Evolutionary conservation across 495 filamentous ascomycete genomes (phyloP).

Genomic region (Eremomyces bilateralis): DNA sequence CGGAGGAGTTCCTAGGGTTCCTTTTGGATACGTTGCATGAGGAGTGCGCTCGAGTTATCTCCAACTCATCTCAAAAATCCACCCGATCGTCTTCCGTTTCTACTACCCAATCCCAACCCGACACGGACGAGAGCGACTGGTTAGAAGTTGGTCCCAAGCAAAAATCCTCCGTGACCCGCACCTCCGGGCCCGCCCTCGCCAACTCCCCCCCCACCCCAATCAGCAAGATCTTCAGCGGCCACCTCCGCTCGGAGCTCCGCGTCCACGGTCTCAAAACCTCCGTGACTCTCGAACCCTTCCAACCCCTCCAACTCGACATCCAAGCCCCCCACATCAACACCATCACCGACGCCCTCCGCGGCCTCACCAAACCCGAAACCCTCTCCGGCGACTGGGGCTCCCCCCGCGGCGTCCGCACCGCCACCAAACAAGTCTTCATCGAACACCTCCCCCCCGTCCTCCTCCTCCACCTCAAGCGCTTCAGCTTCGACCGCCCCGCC

Average conservation of each 20-base stretch:
- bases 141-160: constrained; percentile 87
- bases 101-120: too few relatives aligned
- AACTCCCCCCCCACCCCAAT: constrained; percentile 81
- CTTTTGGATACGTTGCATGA: constrained; percentile 83
- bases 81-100: too few relatives aligned
- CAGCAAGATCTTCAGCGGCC: constrained; percentile 85
- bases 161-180: constrained; percentile 64
- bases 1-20: constrained; percentile 92
- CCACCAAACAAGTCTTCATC: constrained; percentile 87
- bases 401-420: constrained; percentile 51
- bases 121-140: constrained; percentile 47
- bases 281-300: constrained; percentile 80
- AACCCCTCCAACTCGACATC: constrained; percentile 89
- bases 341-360: constrained; percentile 77
- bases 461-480: constrained; percentile 88
- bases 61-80: too few relatives aligned
- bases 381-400: constrained; percentile 77
- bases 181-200: constrained; percentile 48
- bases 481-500: constrained; percentile 94
- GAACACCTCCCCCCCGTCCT: constrained; percentile 82
- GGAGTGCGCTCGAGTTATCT: constrained; percentile 66
- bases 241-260: constrained; percentile 70
- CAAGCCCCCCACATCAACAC: constrained; percentile 63
- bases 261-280: constrained; percentile 75
- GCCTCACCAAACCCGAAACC: constrained; percentile 60